phyloP scores from a whole-genome alignment of 148 eudicot genomes.

The Linanthus parryae region DNA sequence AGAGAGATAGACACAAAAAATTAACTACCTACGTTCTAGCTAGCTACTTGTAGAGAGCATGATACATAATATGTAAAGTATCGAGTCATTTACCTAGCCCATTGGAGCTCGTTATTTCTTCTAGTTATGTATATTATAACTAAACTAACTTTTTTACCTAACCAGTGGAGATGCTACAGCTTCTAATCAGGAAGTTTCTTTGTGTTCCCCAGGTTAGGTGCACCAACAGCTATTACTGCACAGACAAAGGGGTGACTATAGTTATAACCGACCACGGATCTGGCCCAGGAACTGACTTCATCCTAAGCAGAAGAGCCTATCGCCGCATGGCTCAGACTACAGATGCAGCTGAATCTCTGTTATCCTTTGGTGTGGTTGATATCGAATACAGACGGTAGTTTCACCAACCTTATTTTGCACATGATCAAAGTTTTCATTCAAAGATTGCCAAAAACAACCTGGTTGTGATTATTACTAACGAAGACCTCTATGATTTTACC shows the following conservation, averaged over 20 bases:
- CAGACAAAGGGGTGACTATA: conserved; percentile 57
- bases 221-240: conserved; percentile 47
- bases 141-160: too few relatives aligned
- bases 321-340: conserved; percentile 56
- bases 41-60: too few relatives aligned
- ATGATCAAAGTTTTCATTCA: background rate
- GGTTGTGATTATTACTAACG: background rate
- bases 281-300: conserved; percentile 51
- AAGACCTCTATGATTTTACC: conserved; percentile 14
- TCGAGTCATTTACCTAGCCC: too few relatives aligned
- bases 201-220: conserved; percentile 49
- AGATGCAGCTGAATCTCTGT: conserved; percentile 41
- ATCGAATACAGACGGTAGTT: conserved; percentile 65
- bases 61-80: too few relatives aligned
- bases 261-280: conserved; percentile 66
- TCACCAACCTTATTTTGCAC: background rate
- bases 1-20: too few relatives aligned
- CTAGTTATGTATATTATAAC: too few relatives aligned
- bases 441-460: background rate
- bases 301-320: conserved; percentile 58
- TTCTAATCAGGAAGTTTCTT: background rate
- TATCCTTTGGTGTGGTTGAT: conserved; percentile 53
- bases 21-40: too few relatives aligned
- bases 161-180: background rate
- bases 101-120: too few relatives aligned